Conservation (phyloP, 208 protist genomes). For the Trypanosoma brucei region DNA sequence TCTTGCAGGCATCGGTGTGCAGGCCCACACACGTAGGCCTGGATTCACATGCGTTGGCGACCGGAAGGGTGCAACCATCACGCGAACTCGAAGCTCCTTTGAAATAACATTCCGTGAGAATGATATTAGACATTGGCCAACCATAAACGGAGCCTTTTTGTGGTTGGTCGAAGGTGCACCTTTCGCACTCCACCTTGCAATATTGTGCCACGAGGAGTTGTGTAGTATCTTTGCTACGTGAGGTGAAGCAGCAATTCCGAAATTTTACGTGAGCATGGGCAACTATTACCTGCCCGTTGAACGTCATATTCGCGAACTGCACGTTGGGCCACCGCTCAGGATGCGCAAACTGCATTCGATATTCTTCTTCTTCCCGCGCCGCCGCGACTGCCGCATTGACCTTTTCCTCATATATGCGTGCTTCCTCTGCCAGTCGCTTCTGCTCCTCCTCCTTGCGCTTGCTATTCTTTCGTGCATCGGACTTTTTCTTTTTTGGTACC, state of each 20-base stretch:
- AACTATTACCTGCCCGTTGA: constrained; percentile 64
- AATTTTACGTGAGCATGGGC: constrained; percentile 74
- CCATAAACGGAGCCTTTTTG: constrained; percentile 53
- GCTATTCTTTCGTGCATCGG: constrained; percentile 36
- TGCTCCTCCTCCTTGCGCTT: constrained; percentile 68
- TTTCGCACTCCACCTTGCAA: constrained; percentile 58
- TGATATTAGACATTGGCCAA: constrained; percentile 50
- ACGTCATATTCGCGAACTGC: constrained; percentile 66
- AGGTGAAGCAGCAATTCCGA: constrained; percentile 70
- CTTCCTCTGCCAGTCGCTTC: constrained; percentile 46
- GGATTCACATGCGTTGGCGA: constrained; percentile 11
- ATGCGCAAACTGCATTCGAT: constrained; percentile 82
- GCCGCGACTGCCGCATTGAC: constrained; percentile 55
- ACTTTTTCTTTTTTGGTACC: constrained; percentile 19
- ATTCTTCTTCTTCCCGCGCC: constrained; percentile 63
- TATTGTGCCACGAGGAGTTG: constrained; percentile 80
- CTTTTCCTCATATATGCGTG: constrained; percentile 50
- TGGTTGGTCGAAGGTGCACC: constrained; percentile 74
- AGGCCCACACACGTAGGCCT: constrained; percentile 41
- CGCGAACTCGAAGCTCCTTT: constrained; percentile 31
- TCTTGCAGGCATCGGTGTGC: constrained; percentile 41
- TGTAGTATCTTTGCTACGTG: constrained; percentile 17
- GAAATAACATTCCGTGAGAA: constrained; percentile 69
- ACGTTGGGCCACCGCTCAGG: constrained; percentile 71
- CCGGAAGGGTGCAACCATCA: neutral